Evolutionary conservation across 371 early-diverging fungal species (phyloP), one percentile per base, ranked within the genome.

Genomic region (Blakeslea trispora): DNA sequence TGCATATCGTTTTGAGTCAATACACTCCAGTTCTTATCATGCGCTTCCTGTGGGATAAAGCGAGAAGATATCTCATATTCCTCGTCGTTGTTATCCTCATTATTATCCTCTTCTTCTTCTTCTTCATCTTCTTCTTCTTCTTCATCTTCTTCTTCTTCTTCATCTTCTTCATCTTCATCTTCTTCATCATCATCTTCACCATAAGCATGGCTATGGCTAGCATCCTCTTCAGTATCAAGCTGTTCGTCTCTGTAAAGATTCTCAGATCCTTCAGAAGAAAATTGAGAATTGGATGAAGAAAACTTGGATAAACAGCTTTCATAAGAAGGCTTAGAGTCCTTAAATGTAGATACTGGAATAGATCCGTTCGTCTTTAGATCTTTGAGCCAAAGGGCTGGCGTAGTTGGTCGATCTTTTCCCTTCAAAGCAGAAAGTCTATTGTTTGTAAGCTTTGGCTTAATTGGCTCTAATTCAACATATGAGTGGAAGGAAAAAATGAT

Each of bases 361-460:
- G 9, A 6, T 18, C 40, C 34, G 28, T 55, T 47, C 1, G 11
- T 8, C 5, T 41, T 35, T 7, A 37, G 43, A 5, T 47, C 65
- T n/a, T 48, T 53, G 0, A 45, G 39, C 63, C 59, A 67, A 0
- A 67, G 15, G 1, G 59, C 53, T 19, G 68, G 68, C 2, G 63
- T 67, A 1, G 48, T 37, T 0, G 68, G 63, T 0, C 68, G 58
- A 15, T n/a, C 8, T 2, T 3, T 3, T 32, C 10, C 11, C 31
- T 44, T 52, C 18, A 62, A 35, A 7, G 47, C 34, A 35, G 10
- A 35, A 9, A 51, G 7, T 23, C 62, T 23, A 22, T 32, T 35
- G 22, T 21, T 31, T 15, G n/a, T 19, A 4, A 17, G 15, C 5
- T 19, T 21, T 50, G 17, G 23, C 14, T 22, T 19, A n/a, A 21